phyloP scores from a whole-genome alignment of 2,329 filamentous ascomycete genomes.

The Chalara sp. region DNA sequence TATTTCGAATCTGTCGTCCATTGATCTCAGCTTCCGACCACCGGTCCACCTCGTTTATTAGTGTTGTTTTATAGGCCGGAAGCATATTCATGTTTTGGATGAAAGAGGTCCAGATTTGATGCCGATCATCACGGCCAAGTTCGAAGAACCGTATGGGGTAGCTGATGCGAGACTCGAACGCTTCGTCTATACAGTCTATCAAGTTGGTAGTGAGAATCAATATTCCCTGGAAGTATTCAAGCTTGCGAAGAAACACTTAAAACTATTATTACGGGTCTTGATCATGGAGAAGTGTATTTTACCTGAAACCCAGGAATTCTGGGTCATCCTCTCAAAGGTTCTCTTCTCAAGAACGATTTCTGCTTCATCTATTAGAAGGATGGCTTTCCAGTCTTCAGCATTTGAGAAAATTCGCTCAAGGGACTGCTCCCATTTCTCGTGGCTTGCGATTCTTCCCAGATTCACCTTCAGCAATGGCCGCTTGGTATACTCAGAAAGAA shows the following conservation, averaged over 20 bases:
- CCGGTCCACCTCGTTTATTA: not conserved
- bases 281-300: not conserved
- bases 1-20: conserved; percentile 11
- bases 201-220: conserved; percentile 22
- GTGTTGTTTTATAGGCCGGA: not conserved
- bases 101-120: conserved; percentile 7
- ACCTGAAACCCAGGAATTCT: conserved; percentile 42
- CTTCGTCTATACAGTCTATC: conserved; percentile 8
- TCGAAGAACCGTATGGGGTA: conserved; percentile 4
- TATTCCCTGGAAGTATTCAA: conserved; percentile 16
- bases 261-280: not conserved
- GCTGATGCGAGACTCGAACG: conserved; percentile 9
- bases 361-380: conserved; percentile 14
- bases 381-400: conserved; percentile 6
- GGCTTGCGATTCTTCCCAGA: conserved; percentile 3
- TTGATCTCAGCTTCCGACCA: conserved; percentile 7
- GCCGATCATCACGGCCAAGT: conserved; percentile 1
- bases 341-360: conserved; percentile 8
- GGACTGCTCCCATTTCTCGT: conserved; percentile 4
- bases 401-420: conserved; percentile 8
- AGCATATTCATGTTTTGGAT: not conserved
- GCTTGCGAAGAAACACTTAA: not conserved
- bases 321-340: conserved; percentile 11
- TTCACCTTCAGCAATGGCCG: conserved; percentile 3
- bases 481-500: conserved; percentile 21